Conservation (phyloP, 2,329 filamentous ascomycete genomes). For the Fusarium torreyae region DNA sequence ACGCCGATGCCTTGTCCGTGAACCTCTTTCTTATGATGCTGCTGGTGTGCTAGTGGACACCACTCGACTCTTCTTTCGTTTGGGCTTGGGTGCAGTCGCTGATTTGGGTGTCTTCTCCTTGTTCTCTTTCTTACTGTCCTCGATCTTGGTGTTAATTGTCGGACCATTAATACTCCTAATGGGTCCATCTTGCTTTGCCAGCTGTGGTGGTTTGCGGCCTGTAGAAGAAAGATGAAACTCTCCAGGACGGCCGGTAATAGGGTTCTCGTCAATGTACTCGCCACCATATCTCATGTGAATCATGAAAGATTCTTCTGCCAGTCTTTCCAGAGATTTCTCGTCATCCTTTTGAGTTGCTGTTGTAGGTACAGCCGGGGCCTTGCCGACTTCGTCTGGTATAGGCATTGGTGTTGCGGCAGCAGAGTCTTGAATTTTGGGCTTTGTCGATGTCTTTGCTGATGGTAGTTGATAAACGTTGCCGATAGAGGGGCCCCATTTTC, state of each 20-base stretch:
- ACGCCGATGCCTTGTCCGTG: constrained; percentile 13
- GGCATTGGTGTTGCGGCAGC: constrained; percentile 66
- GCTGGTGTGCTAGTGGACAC: constrained; percentile 55
- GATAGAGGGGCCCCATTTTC: constrained; percentile 68
- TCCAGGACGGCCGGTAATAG: constrained; percentile 76
- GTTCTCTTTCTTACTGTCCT: constrained; percentile 63
- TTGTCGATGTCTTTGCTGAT: constrained; percentile 46
- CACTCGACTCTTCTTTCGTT: constrained; percentile 66
- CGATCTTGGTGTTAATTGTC: constrained; percentile 59
- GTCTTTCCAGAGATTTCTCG: constrained; percentile 60
- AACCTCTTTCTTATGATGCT: constrained; percentile 43
- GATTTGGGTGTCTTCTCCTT: constrained; percentile 64
- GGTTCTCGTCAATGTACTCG: constrained; percentile 78
- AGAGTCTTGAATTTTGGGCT: constrained; percentile 56
- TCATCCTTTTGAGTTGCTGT: constrained; percentile 56
- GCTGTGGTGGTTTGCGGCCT: constrained; percentile 64
- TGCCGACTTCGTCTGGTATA: constrained; percentile 51
- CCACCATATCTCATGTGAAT: constrained; percentile 72
- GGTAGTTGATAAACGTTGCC: constrained; percentile 67
- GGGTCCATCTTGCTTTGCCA: constrained; percentile 48
- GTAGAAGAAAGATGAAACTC: constrained; percentile 76
- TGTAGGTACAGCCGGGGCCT: constrained; percentile 35
- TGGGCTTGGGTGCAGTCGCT: constrained; percentile 60
- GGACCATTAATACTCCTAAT: constrained; percentile 57
- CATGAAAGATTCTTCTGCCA: constrained; percentile 71